These are phyloP conservation scores for Drechslerella dactyloides DNA, from an alignment of 2,329 filamentous ascomycete species.

Conservation along the genomic window DNA sequence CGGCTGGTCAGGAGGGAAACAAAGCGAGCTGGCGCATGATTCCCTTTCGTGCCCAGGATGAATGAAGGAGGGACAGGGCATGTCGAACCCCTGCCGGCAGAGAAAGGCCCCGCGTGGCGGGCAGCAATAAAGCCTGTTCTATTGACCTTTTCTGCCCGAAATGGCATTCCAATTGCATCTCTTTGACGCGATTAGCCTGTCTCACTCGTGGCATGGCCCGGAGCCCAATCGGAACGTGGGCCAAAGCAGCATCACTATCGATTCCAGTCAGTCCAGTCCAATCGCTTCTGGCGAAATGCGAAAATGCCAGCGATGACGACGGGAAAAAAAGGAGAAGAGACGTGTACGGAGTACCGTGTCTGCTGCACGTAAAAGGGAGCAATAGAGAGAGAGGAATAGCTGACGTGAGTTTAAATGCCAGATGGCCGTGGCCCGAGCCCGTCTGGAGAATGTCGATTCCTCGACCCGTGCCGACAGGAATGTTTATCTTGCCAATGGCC, in stretches of 20 bases:
- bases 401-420: background rate
- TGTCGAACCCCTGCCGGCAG: background rate
- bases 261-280: conserved; percentile 1
- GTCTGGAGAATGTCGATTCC: background rate
- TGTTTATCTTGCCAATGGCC: background rate
- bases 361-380: no score
- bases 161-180: conserved; percentile 45
- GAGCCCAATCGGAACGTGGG: background rate
- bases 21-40: no score
- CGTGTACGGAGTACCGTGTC: background rate
- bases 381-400: background rate
- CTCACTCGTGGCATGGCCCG: background rate
- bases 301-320: background rate
- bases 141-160: conserved; percentile 33
- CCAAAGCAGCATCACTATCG: background rate
- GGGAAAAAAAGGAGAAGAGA: background rate
- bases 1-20: background rate
- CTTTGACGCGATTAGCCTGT: conserved; percentile 7
- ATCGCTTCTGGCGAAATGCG: background rate
- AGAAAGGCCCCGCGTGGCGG: conserved; percentile 17
- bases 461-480: background rate
- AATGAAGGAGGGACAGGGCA: no score
- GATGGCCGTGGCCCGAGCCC: no score
- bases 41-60: no score
- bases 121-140: background rate